phyloP scores from a whole-genome alignment of 139 green algal species.

The Tetraselmis striata region DNA sequence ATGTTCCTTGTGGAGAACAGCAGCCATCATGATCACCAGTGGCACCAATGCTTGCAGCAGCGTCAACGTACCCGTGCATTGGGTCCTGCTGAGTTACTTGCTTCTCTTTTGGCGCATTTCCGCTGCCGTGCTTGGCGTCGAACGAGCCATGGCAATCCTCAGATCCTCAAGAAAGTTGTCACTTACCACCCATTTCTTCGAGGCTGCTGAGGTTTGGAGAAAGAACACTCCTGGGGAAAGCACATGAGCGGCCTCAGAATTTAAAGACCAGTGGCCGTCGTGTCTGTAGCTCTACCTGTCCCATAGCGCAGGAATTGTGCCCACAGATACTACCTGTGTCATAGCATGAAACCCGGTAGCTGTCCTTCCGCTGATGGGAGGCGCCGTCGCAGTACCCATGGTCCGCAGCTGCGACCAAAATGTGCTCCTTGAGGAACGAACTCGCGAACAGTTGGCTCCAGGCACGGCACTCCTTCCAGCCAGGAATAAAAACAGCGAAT shows the following conservation, averaged over 20 bases:
- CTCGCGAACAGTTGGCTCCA: background rate
- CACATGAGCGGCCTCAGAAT: too few relatives aligned
- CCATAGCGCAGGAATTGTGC: too few relatives aligned
- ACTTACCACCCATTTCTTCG: background rate
- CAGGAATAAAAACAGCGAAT: constrained; percentile 6
- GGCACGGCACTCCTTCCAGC: background rate
- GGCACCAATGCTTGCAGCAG: too few relatives aligned
- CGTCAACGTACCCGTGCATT: too few relatives aligned
- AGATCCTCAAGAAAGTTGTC: background rate
- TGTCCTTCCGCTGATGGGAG: constrained; percentile 9
- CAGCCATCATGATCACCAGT: too few relatives aligned
- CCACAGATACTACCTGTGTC: constrained; percentile 12
- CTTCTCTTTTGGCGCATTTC: background rate
- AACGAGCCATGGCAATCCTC: background rate
- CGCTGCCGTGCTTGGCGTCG: background rate
- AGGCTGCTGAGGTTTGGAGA: background rate
- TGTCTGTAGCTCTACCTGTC: too few relatives aligned
- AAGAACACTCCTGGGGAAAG: background rate
- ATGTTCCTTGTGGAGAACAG: too few relatives aligned
- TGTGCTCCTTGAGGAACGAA: background rate
- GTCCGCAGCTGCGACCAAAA: constrained; percentile 5
- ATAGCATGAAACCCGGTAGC: constrained; percentile 8
- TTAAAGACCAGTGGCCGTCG: too few relatives aligned
- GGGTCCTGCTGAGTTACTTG: too few relatives aligned
- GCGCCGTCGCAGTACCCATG: constrained; percentile 25